A percentile compares a stretch with the other conserved stretches of the same genome.
Conservation (phyloP, 148 eudicot genomes). For the Chenopodium formosanum region DNA sequence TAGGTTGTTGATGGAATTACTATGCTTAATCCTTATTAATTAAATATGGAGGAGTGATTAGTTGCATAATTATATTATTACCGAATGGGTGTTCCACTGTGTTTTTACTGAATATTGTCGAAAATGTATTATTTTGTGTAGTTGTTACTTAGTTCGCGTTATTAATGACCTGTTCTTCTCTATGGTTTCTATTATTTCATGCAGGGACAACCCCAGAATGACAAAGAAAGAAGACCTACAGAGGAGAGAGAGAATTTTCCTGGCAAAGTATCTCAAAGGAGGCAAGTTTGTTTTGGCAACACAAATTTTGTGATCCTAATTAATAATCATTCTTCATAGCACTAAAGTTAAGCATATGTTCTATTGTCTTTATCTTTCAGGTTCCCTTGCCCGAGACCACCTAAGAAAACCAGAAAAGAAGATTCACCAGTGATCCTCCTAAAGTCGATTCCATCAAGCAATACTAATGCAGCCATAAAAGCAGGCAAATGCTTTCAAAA, state of each 20-base stretch:
- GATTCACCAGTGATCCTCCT: conserved; percentile 47
- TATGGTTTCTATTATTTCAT: conserved; percentile 17
- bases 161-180: not conserved
- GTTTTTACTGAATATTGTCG: not conserved
- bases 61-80: not conserved
- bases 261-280: conserved; percentile 35
- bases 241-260: conserved; percentile 24
- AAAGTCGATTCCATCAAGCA: conserved; percentile 36
- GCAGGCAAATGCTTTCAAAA: conserved; percentile 27
- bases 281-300: conserved; percentile 30
- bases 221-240: conserved; percentile 23
- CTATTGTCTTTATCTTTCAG: conserved; percentile 23
- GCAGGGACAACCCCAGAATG: conserved; percentile 34
- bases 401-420: conserved; percentile 35
- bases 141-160: not conserved
- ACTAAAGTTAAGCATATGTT: not conserved
- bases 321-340: not conserved
- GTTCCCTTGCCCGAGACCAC: conserved; percentile 41
- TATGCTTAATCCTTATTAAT: not conserved
- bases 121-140: not conserved
- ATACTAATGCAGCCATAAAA: conserved; percentile 25
- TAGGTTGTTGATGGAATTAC: not conserved
- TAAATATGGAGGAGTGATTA: not conserved
- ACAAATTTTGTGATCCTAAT: not conserved
- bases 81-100: not conserved